Evolutionary conservation across 805 yeast species (phyloP).

Genomic region (Brettanomyces anomalus): DNA sequence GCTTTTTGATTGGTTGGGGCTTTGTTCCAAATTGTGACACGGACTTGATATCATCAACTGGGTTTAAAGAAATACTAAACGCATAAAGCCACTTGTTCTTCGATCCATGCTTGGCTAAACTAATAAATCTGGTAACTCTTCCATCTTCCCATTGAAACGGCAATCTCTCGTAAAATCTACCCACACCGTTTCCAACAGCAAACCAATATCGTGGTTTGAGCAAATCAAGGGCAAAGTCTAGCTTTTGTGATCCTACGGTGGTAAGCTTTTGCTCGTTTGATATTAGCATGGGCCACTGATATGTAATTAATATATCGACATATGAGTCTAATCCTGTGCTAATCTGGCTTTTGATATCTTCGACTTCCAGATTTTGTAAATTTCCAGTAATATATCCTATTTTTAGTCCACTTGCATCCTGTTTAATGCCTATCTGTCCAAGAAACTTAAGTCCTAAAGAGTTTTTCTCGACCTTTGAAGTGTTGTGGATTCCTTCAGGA

Average conservation of each 20-base stretch:
- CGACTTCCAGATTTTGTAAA: constrained; percentile 19
- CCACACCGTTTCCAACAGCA: constrained; percentile 40
- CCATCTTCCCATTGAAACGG: constrained; percentile 51
- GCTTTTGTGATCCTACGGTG: constrained; percentile 33
- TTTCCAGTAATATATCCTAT: constrained; percentile 37
- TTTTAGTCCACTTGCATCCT: constrained; percentile 35
- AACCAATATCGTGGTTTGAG: constrained; percentile 62
- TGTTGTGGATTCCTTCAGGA: not conserved
- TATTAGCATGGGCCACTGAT: constrained; percentile 51
- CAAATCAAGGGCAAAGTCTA: constrained; percentile 38
- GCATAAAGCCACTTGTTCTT: constrained; percentile 71
- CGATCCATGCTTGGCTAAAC: constrained; percentile 48
- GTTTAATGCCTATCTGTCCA: constrained; percentile 29
- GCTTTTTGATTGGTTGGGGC: too few species aligned
- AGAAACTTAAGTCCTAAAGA: constrained; percentile 21
- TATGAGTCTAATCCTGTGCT: constrained; percentile 12
- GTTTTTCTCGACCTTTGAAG: constrained; percentile 1
- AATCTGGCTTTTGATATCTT: constrained; percentile 6
- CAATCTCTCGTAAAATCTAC: constrained; percentile 42
- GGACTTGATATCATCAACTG: constrained; percentile 5
- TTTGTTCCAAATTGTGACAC: constrained; percentile 11
- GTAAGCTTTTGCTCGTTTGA: constrained; percentile 35
- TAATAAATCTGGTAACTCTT: constrained; percentile 50
- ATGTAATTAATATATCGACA: constrained; percentile 50
- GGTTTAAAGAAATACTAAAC: constrained; percentile 30